Evolutionary conservation across 2,329 filamentous ascomycete genomes (phyloP), one percentile per base, ranked within the genome.

Genomic region (Cladosporium sp.): DNA sequence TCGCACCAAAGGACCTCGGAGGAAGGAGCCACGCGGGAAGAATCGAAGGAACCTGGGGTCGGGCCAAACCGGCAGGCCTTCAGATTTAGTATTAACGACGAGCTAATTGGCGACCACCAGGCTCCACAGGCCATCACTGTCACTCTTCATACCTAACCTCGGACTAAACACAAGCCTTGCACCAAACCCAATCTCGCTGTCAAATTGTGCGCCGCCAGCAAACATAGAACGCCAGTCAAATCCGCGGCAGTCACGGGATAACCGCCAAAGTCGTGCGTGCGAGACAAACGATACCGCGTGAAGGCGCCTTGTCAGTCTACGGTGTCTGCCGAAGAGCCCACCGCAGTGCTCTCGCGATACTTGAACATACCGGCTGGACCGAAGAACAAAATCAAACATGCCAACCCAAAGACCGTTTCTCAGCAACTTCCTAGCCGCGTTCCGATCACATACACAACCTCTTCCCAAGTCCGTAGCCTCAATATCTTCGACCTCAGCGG

Each of bases 331-430:
- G 26, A n/a, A 39, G n/a, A 23, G 18, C 4, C 13, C 13, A 36
- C 16, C 54, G n/a, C 26, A 32, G 26, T 34, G 34, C 25, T 28
- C 11, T 43, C 34, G 16, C 49, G 5, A 32, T 25, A 32, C 32
- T 14, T 23, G 30, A n/a, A 46, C 18, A 21, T 13, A 32, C 36
- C 49, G 49, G 30, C 49, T 32, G 34, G 49, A 25, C 60, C 60
- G 32, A 51, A 34, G 51, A 34, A 18, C n/a, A 25, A 16, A 3
- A 8, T 8, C 43, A 53, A 43, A 26, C 10, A 89, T 89, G 87
- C 84, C 86, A 2, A 88, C 85, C 69, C 89, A 89, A 79, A 79
- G 87, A 65, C 72, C 87, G 84, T 90, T 90, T 79, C 82, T 90
- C 71, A 83, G 86, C 70, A 87, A 87, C 79, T 89, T 90, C 79